Percentiles rank a stretch among this genome's conserved stretches.
Conservation (phyloP, 1,284 basidiomycete species). For the Marasmius oreades region DNA sequence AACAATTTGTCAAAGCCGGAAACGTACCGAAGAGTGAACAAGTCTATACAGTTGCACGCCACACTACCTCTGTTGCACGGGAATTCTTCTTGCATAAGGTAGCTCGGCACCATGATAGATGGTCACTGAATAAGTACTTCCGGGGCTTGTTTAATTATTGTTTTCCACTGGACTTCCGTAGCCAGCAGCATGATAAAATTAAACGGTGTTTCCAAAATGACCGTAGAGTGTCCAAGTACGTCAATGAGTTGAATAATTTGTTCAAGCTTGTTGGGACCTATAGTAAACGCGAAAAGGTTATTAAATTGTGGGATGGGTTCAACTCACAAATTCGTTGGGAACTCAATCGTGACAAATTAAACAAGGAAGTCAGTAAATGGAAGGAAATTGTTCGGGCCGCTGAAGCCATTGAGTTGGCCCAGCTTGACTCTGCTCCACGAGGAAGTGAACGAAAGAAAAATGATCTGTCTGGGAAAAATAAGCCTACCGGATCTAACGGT, state of each 20-base stretch:
- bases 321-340: neutral
- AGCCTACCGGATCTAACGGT: too few species aligned
- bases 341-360: neutral
- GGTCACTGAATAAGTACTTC: conserved; percentile 2
- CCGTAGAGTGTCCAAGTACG: conserved; percentile 1
- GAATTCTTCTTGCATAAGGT: conserved; percentile 7
- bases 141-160: conserved; percentile 5
- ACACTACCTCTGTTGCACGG: neutral
- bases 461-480: too few species aligned
- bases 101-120: neutral
- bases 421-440: neutral
- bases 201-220: neutral
- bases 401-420: too few species aligned
- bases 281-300: conserved; percentile 1
- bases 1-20: conserved; percentile 1
- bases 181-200: neutral
- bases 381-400: neutral
- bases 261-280: neutral
- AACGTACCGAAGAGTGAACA: conserved; percentile 3
- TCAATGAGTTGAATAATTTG: neutral
- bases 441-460: neutral
- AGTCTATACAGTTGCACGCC: neutral
- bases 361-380: conserved; percentile 2
- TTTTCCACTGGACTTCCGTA: conserved; percentile 4
- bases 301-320: conserved; percentile 10